Base-by-base conservation (phyloP, 2,329 filamentous ascomycete genomes). In the Thyridium curvatum region DNA sequence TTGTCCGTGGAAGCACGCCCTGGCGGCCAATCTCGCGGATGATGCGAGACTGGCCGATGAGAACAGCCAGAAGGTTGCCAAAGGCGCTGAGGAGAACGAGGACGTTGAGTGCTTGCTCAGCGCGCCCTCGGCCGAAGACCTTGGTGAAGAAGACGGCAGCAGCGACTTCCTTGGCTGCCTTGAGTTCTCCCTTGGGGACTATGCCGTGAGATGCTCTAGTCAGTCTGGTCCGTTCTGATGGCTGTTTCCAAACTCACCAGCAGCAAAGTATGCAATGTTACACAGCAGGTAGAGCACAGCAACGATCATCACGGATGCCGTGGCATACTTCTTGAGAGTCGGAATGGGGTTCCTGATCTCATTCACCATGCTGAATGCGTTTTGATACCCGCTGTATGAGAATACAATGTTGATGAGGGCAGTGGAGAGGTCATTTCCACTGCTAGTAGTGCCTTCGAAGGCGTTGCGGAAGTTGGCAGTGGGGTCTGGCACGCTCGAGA, bases 21-120 rank as follows among this genome's bases (percentile, higher is more conserved):
- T 80, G 76, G 42, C 74, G 18, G 13, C 74, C 78, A 46, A 74
- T 77, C 52, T 82, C 79, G 10, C 78, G 67, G 30, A 81, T 69
- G 34, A 78, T 48, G 13, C 78, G 64, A 1, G 75, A 78, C n/a
- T 65, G 57, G 2, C 74, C 73, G 32, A 81, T 65, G 10, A 76
- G 49, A 1, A 75, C 67, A 8, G 72, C 71, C 12, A 79, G 48
- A 3, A 81, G 55, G 41, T 80, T 80, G 0, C 75, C 75, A 41
- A 80, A 79, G 0, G 75, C 68, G 46, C 69, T 74, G 4, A 79
- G 56, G 4, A 71, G 67, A 30, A 80, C 74, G 0, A 79, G 56
- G 28, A 78, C 67, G 48, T 77, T 79, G 33, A 82, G 56, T 0
- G 69, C 77, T 17, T 64, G 61, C 1, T 72, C 64, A 3, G 72